Base-by-base conservation (phyloP, 768 basidiomycete genomes). In the Pleurotus cornucopiae region DNA sequence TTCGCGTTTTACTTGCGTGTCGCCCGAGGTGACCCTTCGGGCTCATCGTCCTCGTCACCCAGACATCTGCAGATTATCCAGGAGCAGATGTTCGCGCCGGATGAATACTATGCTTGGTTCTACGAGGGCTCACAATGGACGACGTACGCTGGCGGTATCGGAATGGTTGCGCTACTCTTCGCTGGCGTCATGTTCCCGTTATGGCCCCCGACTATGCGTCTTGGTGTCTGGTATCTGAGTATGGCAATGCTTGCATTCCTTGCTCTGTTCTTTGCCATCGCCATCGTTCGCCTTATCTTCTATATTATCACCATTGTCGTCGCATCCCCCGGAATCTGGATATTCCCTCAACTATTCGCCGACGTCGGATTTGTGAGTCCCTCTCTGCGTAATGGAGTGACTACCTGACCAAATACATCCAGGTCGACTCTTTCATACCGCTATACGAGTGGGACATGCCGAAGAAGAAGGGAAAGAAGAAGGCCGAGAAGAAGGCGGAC, bases 131-230 rank as follows among this genome's bases (percentile, higher is more conserved):
- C 91, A 13, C 94, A 96, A 65, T 87, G 93, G 84, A 91, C 88
- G 63, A 95, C 91, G 5, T 92, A 96, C 66, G 83, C 93, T 7
- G 92, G 94, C 41, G 96, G 91, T 13, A 76, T 89, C 11, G 84
- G 85, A 30, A 94, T 99, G 91, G 94, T 98, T 57, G 83, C 79
- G 44, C 77, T 98, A 67, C 93, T 98, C 78, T 86, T 99, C 43
- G 94, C 89, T 4, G 95, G 91, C 2, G 95, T 98, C 66, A 97
- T 99, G 94, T 99, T 97, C 84, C 97, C 97, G 4, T 80, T 99
- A 13, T 99, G 97, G 97, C 97, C 97, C 1, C 84, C 89, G 48
- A 85, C 84, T 63, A 84, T 99, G 82, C 83, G 96, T 13, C 75
- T 95, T 25, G 95, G 96, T 37, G 96, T 95, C 55, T 98, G 91